A percentile compares a stretch with the other conserved stretches of the same genome.
phyloP scores from a whole-genome alignment of 2,329 filamentous ascomycete species.

The Pseudogymnoascus sp. region DNA sequence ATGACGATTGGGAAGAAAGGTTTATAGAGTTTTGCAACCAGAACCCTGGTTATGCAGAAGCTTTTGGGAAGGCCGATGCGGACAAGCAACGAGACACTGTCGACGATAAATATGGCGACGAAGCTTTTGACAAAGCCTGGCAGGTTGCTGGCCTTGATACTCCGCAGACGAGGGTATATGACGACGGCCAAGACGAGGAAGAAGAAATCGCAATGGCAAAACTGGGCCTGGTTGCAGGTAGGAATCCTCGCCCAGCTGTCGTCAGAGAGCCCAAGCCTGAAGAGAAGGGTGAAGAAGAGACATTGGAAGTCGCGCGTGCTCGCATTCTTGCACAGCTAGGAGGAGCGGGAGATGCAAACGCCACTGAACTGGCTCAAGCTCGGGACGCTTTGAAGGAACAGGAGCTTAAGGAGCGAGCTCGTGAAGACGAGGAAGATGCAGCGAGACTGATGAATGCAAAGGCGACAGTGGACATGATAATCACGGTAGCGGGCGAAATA shows the following conservation, averaged over 20 bases:
- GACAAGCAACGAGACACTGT: slow-evolving; percentile 13
- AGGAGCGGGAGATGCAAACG: neutral
- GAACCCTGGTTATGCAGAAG: too few species aligned
- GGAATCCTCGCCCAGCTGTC: neutral
- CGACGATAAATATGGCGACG: slow-evolving; percentile 26
- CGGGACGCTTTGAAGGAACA: slow-evolving; percentile 25
- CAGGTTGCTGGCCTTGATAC: neutral
- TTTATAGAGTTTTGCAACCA: too few species aligned
- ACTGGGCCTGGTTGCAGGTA: neutral
- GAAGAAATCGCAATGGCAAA: neutral
- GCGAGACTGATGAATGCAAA: slow-evolving; percentile 35
- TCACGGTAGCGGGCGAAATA: slow-evolving; percentile 78
- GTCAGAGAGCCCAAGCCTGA: neutral
- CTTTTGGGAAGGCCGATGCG: neutral
- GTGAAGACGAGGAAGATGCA: neutral
- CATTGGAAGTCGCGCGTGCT: neutral
- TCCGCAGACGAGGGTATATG: neutral
- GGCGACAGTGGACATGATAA: slow-evolving; percentile 83
- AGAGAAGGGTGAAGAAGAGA: neutral
- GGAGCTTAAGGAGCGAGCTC: slow-evolving; percentile 6
- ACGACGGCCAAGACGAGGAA: neutral
- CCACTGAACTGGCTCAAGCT: neutral
- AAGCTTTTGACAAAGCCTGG: neutral
- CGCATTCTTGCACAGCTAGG: neutral
- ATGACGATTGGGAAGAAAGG: too few species aligned